phyloP scores from a whole-genome alignment of 768 basidiomycete species.

The Collybia sordida region DNA sequence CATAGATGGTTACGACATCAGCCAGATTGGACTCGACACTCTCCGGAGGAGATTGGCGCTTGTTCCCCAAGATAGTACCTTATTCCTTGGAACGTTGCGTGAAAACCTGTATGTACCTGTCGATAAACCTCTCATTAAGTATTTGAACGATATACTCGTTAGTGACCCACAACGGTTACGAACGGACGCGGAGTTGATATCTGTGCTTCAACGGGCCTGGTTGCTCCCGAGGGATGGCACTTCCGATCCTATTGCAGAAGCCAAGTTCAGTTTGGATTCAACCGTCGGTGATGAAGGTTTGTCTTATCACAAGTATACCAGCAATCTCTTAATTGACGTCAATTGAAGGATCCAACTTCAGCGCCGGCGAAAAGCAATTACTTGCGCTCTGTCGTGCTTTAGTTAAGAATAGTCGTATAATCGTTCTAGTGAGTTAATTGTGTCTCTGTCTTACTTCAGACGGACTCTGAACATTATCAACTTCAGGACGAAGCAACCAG shows the following conservation, averaged over 20 bases:
- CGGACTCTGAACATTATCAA: neutral
- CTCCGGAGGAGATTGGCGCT: conserved; percentile 58
- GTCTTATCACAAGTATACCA: neutral
- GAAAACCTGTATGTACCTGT: conserved; percentile 34
- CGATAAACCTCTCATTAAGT: neutral
- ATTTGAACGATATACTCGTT: neutral
- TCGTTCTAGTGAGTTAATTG: conserved; percentile 44
- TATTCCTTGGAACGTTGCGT: conserved; percentile 46
- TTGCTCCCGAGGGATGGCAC: conserved; percentile 52
- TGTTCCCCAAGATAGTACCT: conserved; percentile 63
- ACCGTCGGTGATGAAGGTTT: conserved; percentile 63
- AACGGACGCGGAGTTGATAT: conserved; percentile 63
- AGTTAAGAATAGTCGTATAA: conserved; percentile 59
- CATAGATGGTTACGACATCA: conserved; percentile 55
- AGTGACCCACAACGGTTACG: conserved; percentile 53
- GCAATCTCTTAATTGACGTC: neutral
- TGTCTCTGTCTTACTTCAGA: neutral
- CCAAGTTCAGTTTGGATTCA: conserved; percentile 68
- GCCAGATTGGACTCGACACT: conserved; percentile 48
- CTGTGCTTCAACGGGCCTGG: conserved; percentile 58
- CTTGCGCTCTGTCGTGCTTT: conserved; percentile 62
- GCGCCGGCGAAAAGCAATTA: conserved; percentile 66
- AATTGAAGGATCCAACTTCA: conserved; percentile 54
- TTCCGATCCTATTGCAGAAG: conserved; percentile 43
- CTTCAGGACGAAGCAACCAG: conserved; percentile 63